These are phyloP conservation scores for Paracamarosporium sp. DNA, from an alignment of 2,329 filamentous ascomycete species.

Conservation along the genomic window DNA sequence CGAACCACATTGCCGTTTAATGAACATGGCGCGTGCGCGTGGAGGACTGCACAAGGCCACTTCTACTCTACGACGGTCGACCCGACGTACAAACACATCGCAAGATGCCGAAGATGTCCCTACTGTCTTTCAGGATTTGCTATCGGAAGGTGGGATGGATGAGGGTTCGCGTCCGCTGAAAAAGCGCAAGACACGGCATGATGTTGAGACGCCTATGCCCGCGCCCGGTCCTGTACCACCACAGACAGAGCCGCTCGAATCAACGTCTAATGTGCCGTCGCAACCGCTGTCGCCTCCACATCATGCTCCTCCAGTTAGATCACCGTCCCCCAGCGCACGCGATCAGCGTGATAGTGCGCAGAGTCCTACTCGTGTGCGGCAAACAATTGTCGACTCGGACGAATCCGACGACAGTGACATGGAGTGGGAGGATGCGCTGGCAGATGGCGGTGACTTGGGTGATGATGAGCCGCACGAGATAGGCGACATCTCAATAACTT, in stretches of 20 bases:
- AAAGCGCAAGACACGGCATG: slow-evolving; percentile 35
- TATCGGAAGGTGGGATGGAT: slow-evolving; percentile 40
- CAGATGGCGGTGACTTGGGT: slow-evolving; percentile 31
- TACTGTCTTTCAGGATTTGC: slow-evolving; percentile 55
- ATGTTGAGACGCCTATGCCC: neutral
- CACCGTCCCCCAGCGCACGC: neutral
- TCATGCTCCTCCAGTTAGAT: slow-evolving; percentile 1
- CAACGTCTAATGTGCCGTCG: slow-evolving; percentile 5
- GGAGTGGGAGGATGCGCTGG: slow-evolving; percentile 66
- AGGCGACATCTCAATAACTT: slow-evolving; percentile 50
- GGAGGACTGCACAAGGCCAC: slow-evolving; percentile 28
- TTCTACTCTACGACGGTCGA: slow-evolving; percentile 29
- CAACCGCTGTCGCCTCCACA: slow-evolving; percentile 12
- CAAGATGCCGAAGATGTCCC: slow-evolving; percentile 43
- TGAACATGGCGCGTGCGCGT: slow-evolving; percentile 36
- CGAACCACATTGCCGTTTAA: neutral
- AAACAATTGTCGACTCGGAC: slow-evolving; percentile 52
- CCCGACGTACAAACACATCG: slow-evolving; percentile 25
- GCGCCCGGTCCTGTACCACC: slow-evolving; percentile 7
- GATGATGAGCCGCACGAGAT: slow-evolving; percentile 41
- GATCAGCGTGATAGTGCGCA: slow-evolving; percentile 13
- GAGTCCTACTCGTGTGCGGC: slow-evolving; percentile 40
- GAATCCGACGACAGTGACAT: slow-evolving; percentile 65
- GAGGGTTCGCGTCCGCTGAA: slow-evolving; percentile 48
- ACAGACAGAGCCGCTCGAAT: neutral